These are phyloP conservation scores for Pugionium dolabratum DNA, from an alignment of 345 rosid genomes.

Conservation along the genomic window DNA sequence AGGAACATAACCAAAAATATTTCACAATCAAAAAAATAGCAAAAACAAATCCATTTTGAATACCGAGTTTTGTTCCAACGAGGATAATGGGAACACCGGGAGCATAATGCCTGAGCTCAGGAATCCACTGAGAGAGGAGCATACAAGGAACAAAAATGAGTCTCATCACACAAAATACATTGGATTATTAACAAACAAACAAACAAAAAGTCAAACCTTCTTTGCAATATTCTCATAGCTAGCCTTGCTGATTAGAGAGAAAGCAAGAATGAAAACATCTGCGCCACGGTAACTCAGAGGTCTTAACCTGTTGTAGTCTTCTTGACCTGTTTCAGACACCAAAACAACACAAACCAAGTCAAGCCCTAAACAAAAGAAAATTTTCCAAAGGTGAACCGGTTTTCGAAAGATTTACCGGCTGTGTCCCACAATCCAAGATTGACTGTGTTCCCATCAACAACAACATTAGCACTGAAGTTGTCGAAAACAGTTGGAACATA, in stretches of 20 bases:
- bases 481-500: constrained; percentile 97
- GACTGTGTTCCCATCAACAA: constrained; percentile 89
- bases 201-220: constrained; percentile 53
- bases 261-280: constrained; percentile 91
- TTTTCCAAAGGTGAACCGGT: neutral
- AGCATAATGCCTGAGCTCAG: constrained; percentile 88
- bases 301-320: constrained; percentile 86
- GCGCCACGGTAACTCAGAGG: constrained; percentile 92
- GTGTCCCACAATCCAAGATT: constrained; percentile 97
- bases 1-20: constrained; percentile 1
- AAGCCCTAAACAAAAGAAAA: constrained; percentile 14
- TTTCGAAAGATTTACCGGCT: constrained; percentile 62
- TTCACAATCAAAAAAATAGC: neutral
- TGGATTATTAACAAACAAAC: neutral
- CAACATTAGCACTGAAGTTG: constrained; percentile 47
- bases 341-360: neutral
- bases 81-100: constrained; percentile 86
- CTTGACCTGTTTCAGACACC: constrained; percentile 63
- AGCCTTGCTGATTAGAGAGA: constrained; percentile 98
- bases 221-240: constrained; percentile 95
- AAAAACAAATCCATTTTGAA: neutral
- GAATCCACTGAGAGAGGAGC: constrained; percentile 74
- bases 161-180: constrained; percentile 1
- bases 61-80: constrained; percentile 94
- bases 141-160: constrained; percentile 12